Evolutionary conservation across 495 filamentous ascomycete species (phyloP).

Genomic region (Hypomontagnella monticulosa): DNA sequence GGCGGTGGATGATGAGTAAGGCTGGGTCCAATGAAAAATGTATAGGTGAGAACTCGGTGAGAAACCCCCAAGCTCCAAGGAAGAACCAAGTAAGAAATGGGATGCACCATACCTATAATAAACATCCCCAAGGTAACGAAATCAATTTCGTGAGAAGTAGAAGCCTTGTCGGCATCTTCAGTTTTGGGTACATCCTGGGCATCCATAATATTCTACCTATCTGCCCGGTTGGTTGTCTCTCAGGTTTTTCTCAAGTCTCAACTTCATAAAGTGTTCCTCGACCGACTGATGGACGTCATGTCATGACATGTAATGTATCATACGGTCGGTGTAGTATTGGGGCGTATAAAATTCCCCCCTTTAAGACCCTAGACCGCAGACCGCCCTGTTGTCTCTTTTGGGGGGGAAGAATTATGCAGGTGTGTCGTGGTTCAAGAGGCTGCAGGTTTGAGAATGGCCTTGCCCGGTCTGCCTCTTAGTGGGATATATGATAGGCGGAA

Average conservation of each 20-base stretch:
- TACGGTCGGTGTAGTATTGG: conserved; percentile 25
- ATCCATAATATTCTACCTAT: conserved; percentile 23
- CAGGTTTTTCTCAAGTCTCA: conserved; percentile 13
- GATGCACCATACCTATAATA: conserved; percentile 83
- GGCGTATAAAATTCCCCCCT: conserved; percentile 18
- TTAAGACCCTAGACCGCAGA: conserved; percentile 15
- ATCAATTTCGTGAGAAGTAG: conserved; percentile 63
- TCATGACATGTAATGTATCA: conserved; percentile 38
- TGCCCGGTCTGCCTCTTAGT: too few relatives aligned
- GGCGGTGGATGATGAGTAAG: conserved; percentile 3
- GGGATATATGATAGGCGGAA: conserved; percentile 19
- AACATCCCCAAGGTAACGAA: conserved; percentile 96
- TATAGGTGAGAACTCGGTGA: not conserved
- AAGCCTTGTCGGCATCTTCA: conserved; percentile 12
- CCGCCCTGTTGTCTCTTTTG: conserved; percentile 20
- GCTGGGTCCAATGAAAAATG: conserved; percentile 13
- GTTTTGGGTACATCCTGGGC: conserved; percentile 27
- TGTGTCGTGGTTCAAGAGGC: conserved; percentile 21
- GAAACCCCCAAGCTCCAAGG: not conserved
- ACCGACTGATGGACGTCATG: conserved; percentile 21
- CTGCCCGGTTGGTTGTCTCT: not conserved
- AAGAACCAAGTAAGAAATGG: not conserved
- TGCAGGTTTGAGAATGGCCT: conserved; percentile 21
- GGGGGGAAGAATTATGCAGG: conserved; percentile 3
- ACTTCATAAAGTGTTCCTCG: conserved; percentile 16